Conservation (phyloP, 2,329 filamentous ascomycete genomes). For the Hypoxylon sp. region DNA sequence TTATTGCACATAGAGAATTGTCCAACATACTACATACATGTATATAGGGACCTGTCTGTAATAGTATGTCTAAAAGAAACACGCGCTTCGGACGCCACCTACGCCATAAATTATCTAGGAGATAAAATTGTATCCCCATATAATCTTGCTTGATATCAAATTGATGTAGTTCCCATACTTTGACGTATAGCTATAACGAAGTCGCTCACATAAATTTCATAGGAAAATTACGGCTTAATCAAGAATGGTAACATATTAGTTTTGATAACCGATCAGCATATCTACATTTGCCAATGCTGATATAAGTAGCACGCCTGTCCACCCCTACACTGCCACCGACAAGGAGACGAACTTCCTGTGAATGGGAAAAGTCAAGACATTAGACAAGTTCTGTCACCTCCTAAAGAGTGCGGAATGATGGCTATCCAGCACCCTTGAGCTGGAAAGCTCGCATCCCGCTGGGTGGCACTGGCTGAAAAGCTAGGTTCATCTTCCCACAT, state of each 20-base stretch:
- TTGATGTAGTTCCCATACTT: slow-evolving; percentile 6
- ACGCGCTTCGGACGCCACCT: not conserved
- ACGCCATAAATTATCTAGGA: not conserved
- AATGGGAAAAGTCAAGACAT: slow-evolving; percentile 82
- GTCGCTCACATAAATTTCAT: slow-evolving; percentile 26
- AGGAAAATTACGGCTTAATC: not conserved
- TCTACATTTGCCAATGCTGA: slow-evolving; percentile 70
- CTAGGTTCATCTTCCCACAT: slow-evolving; percentile 61
- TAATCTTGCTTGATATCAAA: not conserved
- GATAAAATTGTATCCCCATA: not conserved
- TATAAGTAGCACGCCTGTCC: slow-evolving; percentile 74
- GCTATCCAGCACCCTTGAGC: slow-evolving; percentile 79
- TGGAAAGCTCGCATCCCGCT: slow-evolving; percentile 81
- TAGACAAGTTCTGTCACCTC: slow-evolving; percentile 77
- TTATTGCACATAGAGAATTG: not conserved
- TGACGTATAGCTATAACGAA: slow-evolving; percentile 51
- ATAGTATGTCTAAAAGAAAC: not conserved
- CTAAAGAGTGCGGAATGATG: slow-evolving; percentile 85
- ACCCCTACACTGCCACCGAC: slow-evolving; percentile 85
- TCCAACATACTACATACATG: no score
- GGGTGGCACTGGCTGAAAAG: slow-evolving; percentile 87
- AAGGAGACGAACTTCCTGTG: slow-evolving; percentile 73
- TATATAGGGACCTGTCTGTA: no score
- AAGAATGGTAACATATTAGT: not conserved
- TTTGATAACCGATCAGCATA: slow-evolving; percentile 55